A percentile compares a stretch with the other conserved stretches of the same genome.
Evolutionary conservation across 2,329 filamentous ascomycete species (phyloP).

Genomic region (Metarhizium brunneum): DNA sequence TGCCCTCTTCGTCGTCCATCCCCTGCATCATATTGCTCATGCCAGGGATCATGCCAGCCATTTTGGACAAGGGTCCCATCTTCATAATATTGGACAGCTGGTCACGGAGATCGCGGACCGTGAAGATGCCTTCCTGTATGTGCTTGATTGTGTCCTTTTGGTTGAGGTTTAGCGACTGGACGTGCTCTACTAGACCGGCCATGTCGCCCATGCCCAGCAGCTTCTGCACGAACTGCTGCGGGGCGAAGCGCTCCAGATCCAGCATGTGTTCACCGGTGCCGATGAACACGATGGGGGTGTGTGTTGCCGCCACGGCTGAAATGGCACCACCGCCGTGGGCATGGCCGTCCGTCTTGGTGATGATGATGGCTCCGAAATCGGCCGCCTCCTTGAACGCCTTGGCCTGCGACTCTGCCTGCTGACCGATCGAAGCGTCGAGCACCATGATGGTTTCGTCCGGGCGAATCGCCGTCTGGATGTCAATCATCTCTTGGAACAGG

Average conservation of each 20-base stretch:
- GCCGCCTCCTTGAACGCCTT: slow-evolving; percentile 96
- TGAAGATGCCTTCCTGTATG: slow-evolving; percentile 93
- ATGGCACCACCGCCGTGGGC: slow-evolving; percentile 95
- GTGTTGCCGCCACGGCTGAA: slow-evolving; percentile 90
- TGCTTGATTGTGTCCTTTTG: slow-evolving; percentile 99
- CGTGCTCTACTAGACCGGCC: slow-evolving; percentile 88
- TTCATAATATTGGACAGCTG: slow-evolving; percentile 99
- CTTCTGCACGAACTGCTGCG: slow-evolving; percentile 88
- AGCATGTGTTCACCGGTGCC: slow-evolving; percentile 97
- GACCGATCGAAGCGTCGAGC: slow-evolving; percentile 90
- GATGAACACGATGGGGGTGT: slow-evolving; percentile 95
- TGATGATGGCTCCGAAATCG: slow-evolving; percentile 96
- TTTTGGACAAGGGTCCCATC: slow-evolving; percentile 95
- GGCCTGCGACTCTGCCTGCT: slow-evolving; percentile 88
- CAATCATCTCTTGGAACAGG: slow-evolving; percentile 93
- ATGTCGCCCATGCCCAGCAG: slow-evolving; percentile 96
- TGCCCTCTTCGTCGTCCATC: slow-evolving; percentile 96
- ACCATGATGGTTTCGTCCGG: slow-evolving; percentile 99
- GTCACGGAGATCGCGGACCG: slow-evolving; percentile 85
- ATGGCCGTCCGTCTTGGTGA: slow-evolving; percentile 96
- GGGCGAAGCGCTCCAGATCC: slow-evolving; percentile 86
- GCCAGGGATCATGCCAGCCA: slow-evolving; percentile 97
- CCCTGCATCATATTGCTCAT: slow-evolving; percentile 89
- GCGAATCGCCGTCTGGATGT: slow-evolving; percentile 83
- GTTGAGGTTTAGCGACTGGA: slow-evolving; percentile 89